Evolutionary conservation across 208 protist species (phyloP).

Genomic region (Crithidia thermophila): DNA sequence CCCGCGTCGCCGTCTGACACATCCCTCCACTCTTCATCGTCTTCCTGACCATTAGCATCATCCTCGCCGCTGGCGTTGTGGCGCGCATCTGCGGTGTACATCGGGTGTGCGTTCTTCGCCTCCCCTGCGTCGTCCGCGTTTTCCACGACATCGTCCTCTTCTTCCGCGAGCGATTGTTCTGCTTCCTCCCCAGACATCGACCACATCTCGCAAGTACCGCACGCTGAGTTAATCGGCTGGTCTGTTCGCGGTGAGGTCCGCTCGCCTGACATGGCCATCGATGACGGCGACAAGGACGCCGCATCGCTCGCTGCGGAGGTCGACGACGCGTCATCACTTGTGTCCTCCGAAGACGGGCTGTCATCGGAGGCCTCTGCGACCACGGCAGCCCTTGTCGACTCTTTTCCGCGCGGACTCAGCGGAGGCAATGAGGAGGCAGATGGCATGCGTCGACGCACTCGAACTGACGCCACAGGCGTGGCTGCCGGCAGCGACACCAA

Average conservation of each 20-base stretch:
- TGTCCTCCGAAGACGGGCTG: no score
- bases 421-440: slow-evolving; percentile 2
- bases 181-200: no score
- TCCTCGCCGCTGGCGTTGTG: neutral
- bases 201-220: no score
- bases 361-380: neutral
- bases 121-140: no score
- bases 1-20: neutral
- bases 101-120: no score
- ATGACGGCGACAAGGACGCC: neutral
- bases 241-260: no score
- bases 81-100: neutral
- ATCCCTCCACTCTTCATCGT: neutral
- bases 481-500: neutral
- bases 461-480: neutral
- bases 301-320: neutral
- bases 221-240: no score
- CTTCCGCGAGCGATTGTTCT: no score
- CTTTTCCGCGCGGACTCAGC: slow-evolving; percentile 7
- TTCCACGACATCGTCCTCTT: no score
- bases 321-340: neutral
- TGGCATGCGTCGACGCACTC: neutral
- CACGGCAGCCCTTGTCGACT: neutral
- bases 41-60: neutral
- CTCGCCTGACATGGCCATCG: neutral